Evolutionary conservation across 2,329 filamentous ascomycete species (phyloP), one percentile per base, ranked within the genome.

Genomic region (Dactylella cylindrospora): DNA sequence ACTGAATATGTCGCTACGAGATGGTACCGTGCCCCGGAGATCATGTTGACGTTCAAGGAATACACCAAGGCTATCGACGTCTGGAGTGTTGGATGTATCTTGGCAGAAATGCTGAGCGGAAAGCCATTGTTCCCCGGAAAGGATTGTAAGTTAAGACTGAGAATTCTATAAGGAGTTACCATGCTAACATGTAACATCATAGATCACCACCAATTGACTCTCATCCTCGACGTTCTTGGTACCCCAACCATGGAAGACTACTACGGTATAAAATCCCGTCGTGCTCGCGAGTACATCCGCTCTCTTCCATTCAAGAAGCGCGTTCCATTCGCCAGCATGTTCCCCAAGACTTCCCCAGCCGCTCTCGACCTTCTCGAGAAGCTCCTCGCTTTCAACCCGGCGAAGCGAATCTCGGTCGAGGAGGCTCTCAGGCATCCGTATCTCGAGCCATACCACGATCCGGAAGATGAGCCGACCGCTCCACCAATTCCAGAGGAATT

Each of bases 1-100:
- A 98, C 93, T 12, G 93, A 98, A 94, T 98, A 98, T 73, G 93
- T 98, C 54, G 93, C 93, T 45, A 98, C 93, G 39, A 85, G 93
- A 71, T 98, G 93, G 93, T 98, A 98, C 76, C 90, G 93, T 75
- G 93, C 93, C 4, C 93, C 93, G 2, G 93, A 98, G 74, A 98
- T 98, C 74, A 98, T 98, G 93, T 85, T 98, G 77, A 98, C 93
- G 9, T 98, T 97, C 80, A 97, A 98, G 78, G 93, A 98, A 76
- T 98, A 98, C 77, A 98, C 93, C 70, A 98, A 97, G 76, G 93
- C 93, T 35, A 98, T 98, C 71, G 93, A 98, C 72, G 90, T 98
- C 8, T 98, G 93, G 93, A 96, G 90, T 70, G 93, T 98, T 45
- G 93, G 93, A 54, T 98, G 93, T 72, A 98, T 98, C 70, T 77